Percentiles rank a stretch among this genome's conserved stretches.
Evolutionary conservation across 345 rosid species (phyloP).

Genomic region (Erucastrum elatum): DNA sequence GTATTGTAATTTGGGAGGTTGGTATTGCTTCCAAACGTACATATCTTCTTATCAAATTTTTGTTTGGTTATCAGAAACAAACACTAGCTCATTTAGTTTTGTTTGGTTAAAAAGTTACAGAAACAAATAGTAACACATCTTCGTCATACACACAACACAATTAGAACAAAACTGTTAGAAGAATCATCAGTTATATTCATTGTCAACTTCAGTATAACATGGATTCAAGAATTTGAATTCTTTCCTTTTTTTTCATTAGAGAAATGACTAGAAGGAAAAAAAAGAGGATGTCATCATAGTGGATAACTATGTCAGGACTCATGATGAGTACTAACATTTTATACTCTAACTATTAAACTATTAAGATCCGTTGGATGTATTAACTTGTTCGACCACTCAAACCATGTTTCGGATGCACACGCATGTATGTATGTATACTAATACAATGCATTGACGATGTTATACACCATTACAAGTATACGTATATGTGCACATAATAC

Average conservation of each 20-base stretch:
- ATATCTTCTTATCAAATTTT: not conserved
- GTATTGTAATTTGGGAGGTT: slow-evolving; percentile 3
- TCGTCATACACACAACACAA: not conserved
- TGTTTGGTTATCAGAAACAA: not conserved
- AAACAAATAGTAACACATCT: no score
- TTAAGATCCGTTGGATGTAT: slow-evolving; percentile 34
- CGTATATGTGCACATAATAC: not conserved
- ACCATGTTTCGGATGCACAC: slow-evolving; percentile 32
- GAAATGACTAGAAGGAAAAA: not conserved
- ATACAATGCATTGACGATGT: no score
- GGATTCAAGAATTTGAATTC: not conserved
- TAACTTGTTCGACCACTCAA: slow-evolving; percentile 40
- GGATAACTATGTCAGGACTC: slow-evolving; percentile 33
- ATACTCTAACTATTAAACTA: slow-evolving; percentile 29
- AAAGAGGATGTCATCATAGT: slow-evolving; percentile 19
- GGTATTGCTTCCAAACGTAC: slow-evolving; percentile 17
- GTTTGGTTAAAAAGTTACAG: no score
- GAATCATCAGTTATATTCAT: not conserved
- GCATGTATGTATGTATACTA: slow-evolving; percentile 18
- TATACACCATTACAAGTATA: slow-evolving; percentile 9
- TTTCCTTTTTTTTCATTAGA: not conserved
- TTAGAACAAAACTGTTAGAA: not conserved
- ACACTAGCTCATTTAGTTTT: no score
- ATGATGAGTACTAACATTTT: slow-evolving; percentile 5
- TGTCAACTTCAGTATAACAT: not conserved